Base-by-base conservation (phyloP, 495 filamentous ascomycete species). In the Sporormia fimetaria region DNA sequence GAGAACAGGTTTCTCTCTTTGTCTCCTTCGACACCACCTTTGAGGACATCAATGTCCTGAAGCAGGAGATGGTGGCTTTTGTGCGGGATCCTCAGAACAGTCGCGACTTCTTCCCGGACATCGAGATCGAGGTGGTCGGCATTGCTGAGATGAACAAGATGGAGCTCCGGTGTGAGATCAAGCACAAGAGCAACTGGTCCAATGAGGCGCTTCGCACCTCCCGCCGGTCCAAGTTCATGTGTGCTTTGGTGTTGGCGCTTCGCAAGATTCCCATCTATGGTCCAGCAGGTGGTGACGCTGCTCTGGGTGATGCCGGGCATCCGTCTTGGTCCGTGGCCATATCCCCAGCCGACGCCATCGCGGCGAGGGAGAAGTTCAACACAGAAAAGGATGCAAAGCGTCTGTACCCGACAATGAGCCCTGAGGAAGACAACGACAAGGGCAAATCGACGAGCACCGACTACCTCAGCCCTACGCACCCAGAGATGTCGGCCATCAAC, bases 161-260 rank as follows among this genome's bases (percentile, higher is more conserved):
- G 20, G 73, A 80, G 51, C 71, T 98, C 24, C 76, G 74, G 44
- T 71, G 90, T 25, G 80, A 83, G 46, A 85, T 95, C 54, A 76
- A 76, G 43, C 87, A 95, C 67, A 94, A 94, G 66, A 57, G 80
- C 46, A 98, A 96, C 65, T 98, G 90, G 90, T 76, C 87, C 31
- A 94, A 92, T 58, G 88, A 94, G 44, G 70, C 74, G 21, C 68
- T 96, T 26, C 79, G 88, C 16, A 75, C 81, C 16, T 71, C 81
- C 11, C 78, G 90, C 28, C 80, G 87, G 38, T 90, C 83, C 54
- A 95, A 93, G 60, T 94, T 98, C 66, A 90, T 96, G 76, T 94
- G 87, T 54, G 90, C 90, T 3, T 69, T 98, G 27, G 78, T 93
- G 5, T 64, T 86, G 7, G 87, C 90, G 6, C 67, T 95, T 24